Percentiles rank a stretch among this genome's conserved stretches.
Evolutionary conservation across 2,329 filamentous ascomycete genomes (phyloP).

Genomic region (Fusarium dlaminii): DNA sequence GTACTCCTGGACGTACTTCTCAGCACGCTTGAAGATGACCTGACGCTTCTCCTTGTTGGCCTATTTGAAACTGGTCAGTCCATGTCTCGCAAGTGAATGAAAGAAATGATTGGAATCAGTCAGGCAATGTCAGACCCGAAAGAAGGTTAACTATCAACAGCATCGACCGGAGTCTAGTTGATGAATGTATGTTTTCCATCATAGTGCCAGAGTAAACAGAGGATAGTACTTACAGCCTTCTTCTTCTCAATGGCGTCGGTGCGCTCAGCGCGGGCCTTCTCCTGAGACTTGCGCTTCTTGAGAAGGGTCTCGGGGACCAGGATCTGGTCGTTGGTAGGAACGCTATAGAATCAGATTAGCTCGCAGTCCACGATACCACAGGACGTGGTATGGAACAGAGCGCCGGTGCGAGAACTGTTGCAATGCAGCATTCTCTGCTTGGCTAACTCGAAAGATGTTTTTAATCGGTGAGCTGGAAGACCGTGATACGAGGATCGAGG

Average conservation of each 20-base stretch:
- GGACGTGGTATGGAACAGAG: constrained; percentile 65
- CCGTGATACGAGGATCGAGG: neutral
- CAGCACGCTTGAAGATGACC: constrained; percentile 99
- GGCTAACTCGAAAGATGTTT: constrained; percentile 82
- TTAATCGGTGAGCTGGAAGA: constrained; percentile 76
- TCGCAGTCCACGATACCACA: constrained; percentile 72
- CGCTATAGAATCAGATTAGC: constrained; percentile 79
- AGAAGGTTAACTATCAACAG: constrained; percentile 99
- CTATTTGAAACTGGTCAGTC: constrained; percentile 63
- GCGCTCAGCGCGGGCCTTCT: constrained; percentile 96
- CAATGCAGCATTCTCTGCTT: constrained; percentile 90
- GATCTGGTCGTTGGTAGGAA: constrained; percentile 94
- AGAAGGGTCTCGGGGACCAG: constrained; percentile 99
- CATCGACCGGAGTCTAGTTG: constrained; percentile 98
- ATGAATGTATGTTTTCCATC: constrained; percentile 87
- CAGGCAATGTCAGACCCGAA: constrained; percentile 88
- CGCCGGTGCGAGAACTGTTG: constrained; percentile 93
- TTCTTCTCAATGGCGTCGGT: constrained; percentile 82
- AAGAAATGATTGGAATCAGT: constrained; percentile 40
- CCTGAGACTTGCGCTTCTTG: constrained; percentile 99
- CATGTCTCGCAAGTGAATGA: constrained; percentile 21
- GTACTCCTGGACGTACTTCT: constrained; percentile 99
- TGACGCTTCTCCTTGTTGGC: constrained; percentile 98
- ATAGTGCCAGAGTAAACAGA: constrained; percentile 58
- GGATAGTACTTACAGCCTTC: constrained; percentile 80